A percentile compares a stretch with the other conserved stretches of the same genome.
Evolutionary conservation across 345 rosid genomes (phyloP).

Genomic region (Salix udensis): DNA sequence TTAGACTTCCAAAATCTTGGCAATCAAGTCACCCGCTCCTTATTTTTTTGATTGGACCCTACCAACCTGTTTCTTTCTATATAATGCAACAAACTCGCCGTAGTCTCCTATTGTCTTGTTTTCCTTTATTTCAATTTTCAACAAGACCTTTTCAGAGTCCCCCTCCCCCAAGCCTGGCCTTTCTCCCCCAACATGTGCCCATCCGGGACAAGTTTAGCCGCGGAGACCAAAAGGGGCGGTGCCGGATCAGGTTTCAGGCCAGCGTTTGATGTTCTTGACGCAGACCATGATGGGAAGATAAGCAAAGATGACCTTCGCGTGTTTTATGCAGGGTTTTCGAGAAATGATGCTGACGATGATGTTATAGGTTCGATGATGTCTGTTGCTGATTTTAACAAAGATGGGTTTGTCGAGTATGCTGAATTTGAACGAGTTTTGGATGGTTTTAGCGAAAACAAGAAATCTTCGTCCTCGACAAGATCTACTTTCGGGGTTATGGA

Average conservation of each 20-base stretch:
- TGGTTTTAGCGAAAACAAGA: background rate
- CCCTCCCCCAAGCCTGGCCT: background rate
- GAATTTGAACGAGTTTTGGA: constrained; percentile 56
- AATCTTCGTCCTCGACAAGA: background rate
- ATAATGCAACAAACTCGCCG: background rate
- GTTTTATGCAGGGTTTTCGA: constrained; percentile 48
- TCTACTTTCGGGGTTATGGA: constrained; percentile 9
- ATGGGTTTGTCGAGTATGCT: constrained; percentile 82
- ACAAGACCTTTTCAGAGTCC: no score
- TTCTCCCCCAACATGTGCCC: constrained; percentile 21
- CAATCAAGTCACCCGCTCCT: background rate
- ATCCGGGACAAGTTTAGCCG: constrained; percentile 12
- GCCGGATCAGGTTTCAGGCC: constrained; percentile 36
- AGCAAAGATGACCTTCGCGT: constrained; percentile 62
- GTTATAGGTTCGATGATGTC: constrained; percentile 67
- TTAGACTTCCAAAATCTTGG: background rate
- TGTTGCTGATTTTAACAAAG: constrained; percentile 62
- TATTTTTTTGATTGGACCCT: background rate
- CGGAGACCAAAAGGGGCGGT: background rate
- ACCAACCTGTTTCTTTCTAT: background rate
- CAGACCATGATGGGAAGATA: constrained; percentile 85
- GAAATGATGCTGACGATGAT: constrained; percentile 29
- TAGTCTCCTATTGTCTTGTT: background rate
- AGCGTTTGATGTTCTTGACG: constrained; percentile 81
- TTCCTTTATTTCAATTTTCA: background rate